Base-by-base conservation (phyloP, 352 stramenopile genomes). In the Globisporangium rhizosaccharum region DNA sequence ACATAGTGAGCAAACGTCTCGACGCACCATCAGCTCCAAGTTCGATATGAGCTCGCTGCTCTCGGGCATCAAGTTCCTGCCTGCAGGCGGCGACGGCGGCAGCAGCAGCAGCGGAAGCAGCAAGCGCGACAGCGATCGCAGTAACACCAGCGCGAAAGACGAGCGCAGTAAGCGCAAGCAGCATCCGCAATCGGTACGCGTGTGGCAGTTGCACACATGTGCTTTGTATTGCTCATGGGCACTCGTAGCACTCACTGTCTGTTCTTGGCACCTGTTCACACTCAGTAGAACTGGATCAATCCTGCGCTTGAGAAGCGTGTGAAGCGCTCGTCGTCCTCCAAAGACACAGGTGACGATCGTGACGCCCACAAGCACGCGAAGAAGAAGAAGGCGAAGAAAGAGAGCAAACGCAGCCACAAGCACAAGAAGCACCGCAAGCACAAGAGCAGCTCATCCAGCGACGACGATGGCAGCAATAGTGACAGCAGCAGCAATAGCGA, bases 51-150 rank as follows among this genome's bases (percentile, higher is more conserved):
- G 68, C 60, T 65, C 73, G 41, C 53, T 93, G 51, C 62, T 93
- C 54, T 66, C 84, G 18, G 84, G 84, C 8, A 85, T 93, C 55
- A 75, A 71, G 74, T 90, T 93, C 70, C 66, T 86, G 47, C 62
- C 66, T 46, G 65, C 67, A 60, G 69, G 68, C 28, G 66, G 56
- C 54, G 56, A 50, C 3, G 59, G 58, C 20, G 49, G 44, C n/a
- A 57, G 61, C 33, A 56, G 69, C 51, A 63, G 36, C 61, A 61
- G 42, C 62, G 71, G 57, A 11, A 57, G 52, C 10, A 30, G 33
- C 26, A 49, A 30, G 26, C 26, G 36, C 14, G 53, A 62, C 49
- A 52, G 57, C 3, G 58, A 57, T 33, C 53, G 45, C 20, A 62
- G 63, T 28, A 48, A 9, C 41, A n/a, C 12, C 14, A 17, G 41